Percentiles rank a stretch among this genome's conserved stretches.
Conservation (phyloP, 768 basidiomycete species). For the Rubroboletus satanas region DNA sequence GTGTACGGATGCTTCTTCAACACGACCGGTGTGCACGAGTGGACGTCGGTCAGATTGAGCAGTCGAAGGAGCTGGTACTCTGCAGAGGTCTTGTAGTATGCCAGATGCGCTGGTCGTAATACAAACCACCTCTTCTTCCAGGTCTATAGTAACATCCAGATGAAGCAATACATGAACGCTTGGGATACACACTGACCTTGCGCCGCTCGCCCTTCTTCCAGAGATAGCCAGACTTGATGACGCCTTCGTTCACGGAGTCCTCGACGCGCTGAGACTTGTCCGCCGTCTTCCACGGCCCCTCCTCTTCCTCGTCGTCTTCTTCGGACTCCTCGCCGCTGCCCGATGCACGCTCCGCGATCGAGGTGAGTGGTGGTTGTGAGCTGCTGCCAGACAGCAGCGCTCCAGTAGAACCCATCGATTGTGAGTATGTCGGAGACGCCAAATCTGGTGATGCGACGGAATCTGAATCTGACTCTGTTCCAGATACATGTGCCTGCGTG, state of each 20-base stretch:
- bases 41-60: slow-evolving; percentile 82
- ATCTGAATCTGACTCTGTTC: slow-evolving; percentile 86
- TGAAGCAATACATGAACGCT: neutral
- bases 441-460: slow-evolving; percentile 58
- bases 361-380: slow-evolving; percentile 56
- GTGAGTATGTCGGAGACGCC: slow-evolving; percentile 33
- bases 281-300: slow-evolving; percentile 60
- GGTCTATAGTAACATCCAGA: slow-evolving; percentile 47
- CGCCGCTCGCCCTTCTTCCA: slow-evolving; percentile 97
- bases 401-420: slow-evolving; percentile 33
- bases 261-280: slow-evolving; percentile 41
- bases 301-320: slow-evolving; percentile 66
- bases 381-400: slow-evolving; percentile 29
- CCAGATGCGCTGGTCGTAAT: slow-evolving; percentile 83
- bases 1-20: slow-evolving; percentile 88
- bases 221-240: slow-evolving; percentile 89
- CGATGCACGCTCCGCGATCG: slow-evolving; percentile 71
- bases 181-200: slow-evolving; percentile 59
- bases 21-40: slow-evolving; percentile 81
- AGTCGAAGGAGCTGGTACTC: slow-evolving; percentile 92
- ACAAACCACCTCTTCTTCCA: slow-evolving; percentile 99
- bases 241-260: slow-evolving; percentile 58
- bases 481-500: slow-evolving; percentile 46
- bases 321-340: slow-evolving; percentile 77
- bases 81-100: slow-evolving; percentile 93